Conservation (phyloP, 1,139 yeast species). For the Waltiozyma solani region DNA sequence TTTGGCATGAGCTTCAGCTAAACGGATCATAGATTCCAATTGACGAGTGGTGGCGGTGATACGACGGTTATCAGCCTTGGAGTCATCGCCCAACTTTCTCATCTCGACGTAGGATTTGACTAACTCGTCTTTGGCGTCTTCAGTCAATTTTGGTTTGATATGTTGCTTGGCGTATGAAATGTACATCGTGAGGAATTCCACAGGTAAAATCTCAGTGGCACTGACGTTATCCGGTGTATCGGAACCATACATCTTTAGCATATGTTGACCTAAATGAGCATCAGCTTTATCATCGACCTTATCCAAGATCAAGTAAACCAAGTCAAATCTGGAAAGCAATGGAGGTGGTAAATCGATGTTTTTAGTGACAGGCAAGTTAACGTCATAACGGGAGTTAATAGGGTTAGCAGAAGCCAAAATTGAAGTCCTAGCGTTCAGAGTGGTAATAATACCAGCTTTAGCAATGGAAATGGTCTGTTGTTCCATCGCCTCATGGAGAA, state of each 20-base stretch:
- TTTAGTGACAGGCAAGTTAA: conserved; percentile 84
- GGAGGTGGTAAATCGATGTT: conserved; percentile 97
- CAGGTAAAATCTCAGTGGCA: conserved; percentile 59
- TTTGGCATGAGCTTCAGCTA: conserved; percentile 95
- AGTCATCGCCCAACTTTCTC: conserved; percentile 92
- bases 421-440: conserved; percentile 92
- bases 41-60: conserved; percentile 98
- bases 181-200: conserved; percentile 78
- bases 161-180: conserved; percentile 89
- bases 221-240: conserved; percentile 74
- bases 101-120: conserved; percentile 89
- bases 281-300: conserved; percentile 84
- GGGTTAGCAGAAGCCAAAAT: conserved; percentile 96
- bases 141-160: conserved; percentile 65
- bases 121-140: conserved; percentile 73
- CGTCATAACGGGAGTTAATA: conserved; percentile 92
- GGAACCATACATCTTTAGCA: conserved; percentile 86
- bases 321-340: conserved; percentile 83
- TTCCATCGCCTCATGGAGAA: conserved; percentile 97
- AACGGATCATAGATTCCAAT: conserved; percentile 88
- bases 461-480: conserved; percentile 98
- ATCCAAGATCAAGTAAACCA: conserved; percentile 86
- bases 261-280: conserved; percentile 78
- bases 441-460: conserved; percentile 95
- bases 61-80: conserved; percentile 76